Evolutionary conservation across 2,329 filamentous ascomycete genomes (phyloP).

Genomic region (Colletotrichum sp.): DNA sequence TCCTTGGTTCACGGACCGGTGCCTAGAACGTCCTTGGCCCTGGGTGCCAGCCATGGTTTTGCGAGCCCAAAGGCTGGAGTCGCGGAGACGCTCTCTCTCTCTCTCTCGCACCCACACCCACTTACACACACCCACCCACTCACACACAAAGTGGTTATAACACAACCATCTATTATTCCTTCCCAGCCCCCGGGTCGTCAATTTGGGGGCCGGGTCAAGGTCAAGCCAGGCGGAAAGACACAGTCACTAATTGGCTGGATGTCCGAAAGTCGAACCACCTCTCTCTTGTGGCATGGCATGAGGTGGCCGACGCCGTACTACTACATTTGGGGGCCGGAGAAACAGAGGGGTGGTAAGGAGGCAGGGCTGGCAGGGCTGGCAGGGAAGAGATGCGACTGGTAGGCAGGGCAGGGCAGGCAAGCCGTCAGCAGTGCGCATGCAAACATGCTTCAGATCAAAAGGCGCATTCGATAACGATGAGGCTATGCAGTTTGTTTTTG

Average conservation of each 20-base stretch:
- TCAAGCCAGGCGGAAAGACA: not conserved
- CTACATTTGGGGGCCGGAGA: not conserved
- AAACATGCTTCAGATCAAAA: not conserved
- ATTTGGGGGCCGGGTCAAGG: not conserved
- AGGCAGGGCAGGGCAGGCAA: not conserved
- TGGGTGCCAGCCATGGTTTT: not conserved
- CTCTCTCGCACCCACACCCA: not conserved
- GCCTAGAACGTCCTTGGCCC: not conserved
- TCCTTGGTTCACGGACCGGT: not conserved
- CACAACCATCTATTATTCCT: not conserved
- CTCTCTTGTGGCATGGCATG: not conserved
- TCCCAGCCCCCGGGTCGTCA: not conserved
- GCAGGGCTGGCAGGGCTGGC: not conserved
- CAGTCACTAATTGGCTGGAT: not conserved
- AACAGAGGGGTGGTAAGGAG: not conserved
- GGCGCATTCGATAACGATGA: not conserved
- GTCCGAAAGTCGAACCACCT: not conserved
- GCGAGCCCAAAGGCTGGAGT: not conserved
- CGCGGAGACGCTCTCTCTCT: not conserved
- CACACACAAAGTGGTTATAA: not conserved
- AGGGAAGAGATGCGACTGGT: not conserved
- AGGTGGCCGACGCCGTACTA: not conserved
- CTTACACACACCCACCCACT: too few species aligned
- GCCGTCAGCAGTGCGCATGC: not conserved
- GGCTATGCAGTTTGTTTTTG: not conserved